Evolutionary conservation across 2,329 filamentous ascomycete genomes (phyloP).

Genomic region (Talaromyces funiculosus): DNA sequence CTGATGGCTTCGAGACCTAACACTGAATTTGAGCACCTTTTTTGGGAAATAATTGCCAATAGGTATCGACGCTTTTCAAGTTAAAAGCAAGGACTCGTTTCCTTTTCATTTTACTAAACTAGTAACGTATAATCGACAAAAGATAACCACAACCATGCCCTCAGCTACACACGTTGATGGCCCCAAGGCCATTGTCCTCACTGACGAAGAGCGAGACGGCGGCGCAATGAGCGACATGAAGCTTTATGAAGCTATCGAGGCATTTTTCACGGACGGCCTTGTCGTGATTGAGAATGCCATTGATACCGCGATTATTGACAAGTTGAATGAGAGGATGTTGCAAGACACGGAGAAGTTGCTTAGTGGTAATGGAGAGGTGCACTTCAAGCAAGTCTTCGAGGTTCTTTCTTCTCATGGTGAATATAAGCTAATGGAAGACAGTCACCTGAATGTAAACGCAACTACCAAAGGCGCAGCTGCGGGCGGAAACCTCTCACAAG

Average conservation of each 20-base stretch:
- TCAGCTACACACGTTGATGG: background rate
- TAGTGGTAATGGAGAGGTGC: background rate
- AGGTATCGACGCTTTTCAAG: no score
- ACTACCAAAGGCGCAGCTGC: conserved; percentile 2
- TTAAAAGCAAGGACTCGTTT: no score
- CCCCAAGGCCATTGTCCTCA: background rate
- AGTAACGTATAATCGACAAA: background rate
- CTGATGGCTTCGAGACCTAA: no score
- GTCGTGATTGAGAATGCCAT: conserved; percentile 9
- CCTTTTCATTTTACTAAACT: background rate
- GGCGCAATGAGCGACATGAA: conserved; percentile 6
- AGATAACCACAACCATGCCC: background rate
- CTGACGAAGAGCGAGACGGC: conserved; percentile 2
- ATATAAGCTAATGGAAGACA: background rate
- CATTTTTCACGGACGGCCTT: conserved; percentile 1
- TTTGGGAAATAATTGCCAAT: no score
- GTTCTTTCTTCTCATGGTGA: background rate
- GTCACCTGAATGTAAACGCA: conserved; percentile 1
- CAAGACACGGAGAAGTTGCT: conserved; percentile 7
- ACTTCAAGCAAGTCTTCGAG: background rate
- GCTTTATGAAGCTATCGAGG: conserved; percentile 6
- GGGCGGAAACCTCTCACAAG: conserved; percentile 8
- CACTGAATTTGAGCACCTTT: no score
- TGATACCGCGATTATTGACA: background rate
- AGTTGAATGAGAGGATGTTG: conserved; percentile 6